Evolutionary conservation across 495 filamentous ascomycete species (phyloP).

Genomic region (Xylaria longipes): DNA sequence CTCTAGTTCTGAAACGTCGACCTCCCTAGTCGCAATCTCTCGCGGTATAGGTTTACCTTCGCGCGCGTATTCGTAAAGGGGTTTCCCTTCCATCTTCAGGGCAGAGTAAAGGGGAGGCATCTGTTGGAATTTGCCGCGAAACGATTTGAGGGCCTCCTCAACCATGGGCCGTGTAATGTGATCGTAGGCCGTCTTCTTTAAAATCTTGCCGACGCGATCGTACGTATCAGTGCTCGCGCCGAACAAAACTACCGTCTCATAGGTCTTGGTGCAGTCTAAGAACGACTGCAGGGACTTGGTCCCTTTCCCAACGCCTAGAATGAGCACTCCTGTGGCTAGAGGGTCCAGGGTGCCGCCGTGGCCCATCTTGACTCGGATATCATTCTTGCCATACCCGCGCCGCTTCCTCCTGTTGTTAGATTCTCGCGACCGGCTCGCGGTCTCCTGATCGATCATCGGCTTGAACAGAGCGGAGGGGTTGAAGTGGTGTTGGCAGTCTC

Average conservation of each 20-base stretch:
- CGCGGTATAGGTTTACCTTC: constrained; percentile 82
- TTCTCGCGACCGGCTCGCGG: constrained; percentile 56
- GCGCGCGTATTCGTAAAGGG: constrained; percentile 92
- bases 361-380: constrained; percentile 85
- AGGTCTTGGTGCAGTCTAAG: constrained; percentile 86
- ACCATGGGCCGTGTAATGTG: constrained; percentile 81
- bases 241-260: constrained; percentile 88
- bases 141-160: constrained; percentile 75
- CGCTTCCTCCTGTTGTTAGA: constrained; percentile 60
- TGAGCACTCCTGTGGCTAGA: constrained; percentile 89
- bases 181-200: constrained; percentile 72
- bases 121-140: constrained; percentile 89
- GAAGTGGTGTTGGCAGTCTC: constrained; percentile 81
- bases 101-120: constrained; percentile 92
- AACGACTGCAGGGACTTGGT: constrained; percentile 83
- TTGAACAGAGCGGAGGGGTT: constrained; percentile 78
- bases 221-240: constrained; percentile 93
- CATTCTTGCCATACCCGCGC: constrained; percentile 56
- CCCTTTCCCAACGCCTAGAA: constrained; percentile 84
- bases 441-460: constrained; percentile 72
- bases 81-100: constrained; percentile 87
- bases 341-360: constrained; percentile 97
- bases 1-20: constrained; percentile 77
- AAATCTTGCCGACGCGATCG: constrained; percentile 81
- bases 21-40: constrained; percentile 80